These are phyloP conservation scores for Gossypium longicalyx DNA, from an alignment of 345 rosid species.

Conservation along the genomic window DNA sequence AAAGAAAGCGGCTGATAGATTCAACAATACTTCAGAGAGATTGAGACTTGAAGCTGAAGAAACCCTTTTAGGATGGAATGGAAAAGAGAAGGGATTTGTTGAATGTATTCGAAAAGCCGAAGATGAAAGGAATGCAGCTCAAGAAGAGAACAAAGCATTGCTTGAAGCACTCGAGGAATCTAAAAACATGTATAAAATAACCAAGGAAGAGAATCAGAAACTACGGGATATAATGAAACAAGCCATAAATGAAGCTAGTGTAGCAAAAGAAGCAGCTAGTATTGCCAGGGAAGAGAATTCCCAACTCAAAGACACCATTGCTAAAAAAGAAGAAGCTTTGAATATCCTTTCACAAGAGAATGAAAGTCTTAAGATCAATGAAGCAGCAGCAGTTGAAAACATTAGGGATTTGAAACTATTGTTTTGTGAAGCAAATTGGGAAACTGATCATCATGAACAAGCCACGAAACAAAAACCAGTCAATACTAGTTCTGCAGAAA, in stretches of 20 bases:
- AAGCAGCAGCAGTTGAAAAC: conserved; percentile 49
- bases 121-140: conserved; percentile 50
- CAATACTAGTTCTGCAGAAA: conserved; percentile 14
- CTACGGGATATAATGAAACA: conserved; percentile 78
- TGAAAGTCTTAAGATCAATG: conserved; percentile 56
- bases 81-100: conserved; percentile 68
- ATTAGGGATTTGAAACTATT: conserved; percentile 56
- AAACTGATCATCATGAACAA: conserved; percentile 11
- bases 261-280: conserved; percentile 50
- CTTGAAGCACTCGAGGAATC: conserved; percentile 42
- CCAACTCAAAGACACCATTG: conserved; percentile 17
- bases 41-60: conserved; percentile 76
- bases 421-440: conserved; percentile 31
- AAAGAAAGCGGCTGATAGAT: conserved; percentile 47
- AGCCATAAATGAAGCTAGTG: conserved; percentile 80
- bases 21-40: conserved; percentile 57
- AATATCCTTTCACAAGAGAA: conserved; percentile 52
- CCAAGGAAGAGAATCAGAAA: conserved; percentile 61
- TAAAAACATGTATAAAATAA: conserved; percentile 33
- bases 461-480: conserved; percentile 23
- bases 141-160: conserved; percentile 46
- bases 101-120: conserved; percentile 63
- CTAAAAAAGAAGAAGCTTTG: conserved; percentile 67
- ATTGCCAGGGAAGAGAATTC: conserved; percentile 7
- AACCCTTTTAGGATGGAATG: conserved; percentile 68